phyloP scores from a whole-genome alignment of 2,329 filamentous ascomycete genomes.

The Arthrinium puccinioides region DNA sequence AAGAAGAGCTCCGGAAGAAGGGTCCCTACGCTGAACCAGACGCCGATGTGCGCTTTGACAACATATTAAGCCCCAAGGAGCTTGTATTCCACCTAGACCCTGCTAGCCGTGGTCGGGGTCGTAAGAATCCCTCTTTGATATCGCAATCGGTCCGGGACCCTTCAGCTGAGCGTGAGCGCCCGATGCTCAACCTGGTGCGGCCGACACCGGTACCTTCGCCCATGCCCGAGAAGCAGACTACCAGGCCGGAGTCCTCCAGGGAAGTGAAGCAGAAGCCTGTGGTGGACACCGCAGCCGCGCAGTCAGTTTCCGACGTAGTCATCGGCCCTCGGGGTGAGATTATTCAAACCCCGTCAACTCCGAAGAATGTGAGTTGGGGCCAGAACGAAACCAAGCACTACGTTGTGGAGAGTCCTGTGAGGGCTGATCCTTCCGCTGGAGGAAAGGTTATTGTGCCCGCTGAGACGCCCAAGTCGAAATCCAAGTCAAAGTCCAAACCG shows the following conservation, averaged over 20 bases:
- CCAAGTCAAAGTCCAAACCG: slow-evolving; percentile 27
- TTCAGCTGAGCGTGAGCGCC: slow-evolving; percentile 47
- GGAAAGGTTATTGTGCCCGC: slow-evolving; percentile 21
- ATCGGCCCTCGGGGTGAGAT: slow-evolving; percentile 34
- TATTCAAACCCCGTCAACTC: slow-evolving; percentile 32
- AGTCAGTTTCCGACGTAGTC: slow-evolving; percentile 25
- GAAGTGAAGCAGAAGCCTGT: slow-evolving; percentile 7
- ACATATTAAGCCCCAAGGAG: slow-evolving; percentile 47
- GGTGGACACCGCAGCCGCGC: slow-evolving; percentile 4
- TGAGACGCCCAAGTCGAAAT: slow-evolving; percentile 18
- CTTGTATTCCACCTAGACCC: slow-evolving; percentile 29
- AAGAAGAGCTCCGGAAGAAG: slow-evolving; percentile 32
- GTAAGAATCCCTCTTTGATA: too few species aligned
- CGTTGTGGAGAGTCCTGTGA: slow-evolving; percentile 51
- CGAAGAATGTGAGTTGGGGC: slow-evolving; percentile 58
- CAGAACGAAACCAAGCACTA: slow-evolving; percentile 59
- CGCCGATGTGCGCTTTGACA: slow-evolving; percentile 57
- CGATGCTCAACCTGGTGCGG: slow-evolving; percentile 52
- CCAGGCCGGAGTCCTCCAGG: slow-evolving; percentile 7
- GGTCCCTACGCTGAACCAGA: slow-evolving; percentile 50
- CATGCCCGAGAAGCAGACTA: slow-evolving; percentile 31
- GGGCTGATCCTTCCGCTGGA: slow-evolving; percentile 20
- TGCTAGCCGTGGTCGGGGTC: slow-evolving; percentile 12
- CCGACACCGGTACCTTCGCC: slow-evolving; percentile 53
- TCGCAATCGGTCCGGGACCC: slow-evolving; percentile 47